Evolutionary conservation across 2,329 filamentous ascomycete species (phyloP), one percentile per base, ranked within the genome.

Genomic region (Teratosphaeria epicoccoides): DNA sequence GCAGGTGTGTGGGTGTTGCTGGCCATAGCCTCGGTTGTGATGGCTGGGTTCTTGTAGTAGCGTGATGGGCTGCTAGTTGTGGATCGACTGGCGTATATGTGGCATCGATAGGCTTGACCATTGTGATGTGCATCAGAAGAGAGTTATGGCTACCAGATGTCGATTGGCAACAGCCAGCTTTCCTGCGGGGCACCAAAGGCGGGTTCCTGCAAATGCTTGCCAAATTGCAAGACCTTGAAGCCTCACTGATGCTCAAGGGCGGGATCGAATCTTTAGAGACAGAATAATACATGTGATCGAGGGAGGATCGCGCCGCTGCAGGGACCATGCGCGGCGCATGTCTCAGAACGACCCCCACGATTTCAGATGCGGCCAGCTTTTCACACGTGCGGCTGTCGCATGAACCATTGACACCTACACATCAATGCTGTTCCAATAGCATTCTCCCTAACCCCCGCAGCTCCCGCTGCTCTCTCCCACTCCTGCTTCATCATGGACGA

Each of bases 401-500:
- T 46, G 44, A 12, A 17, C 17, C 25, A 28, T 23, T 46, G 44
- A 12, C 33, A 46, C 9, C 3, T 3, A 17, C 17, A 6, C 17
- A 28, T 11, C 28, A 28, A 52, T 52, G 50, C 50, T 52, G 17
- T 45, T 28, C n/a, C 50, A 45, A 48, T 52, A 52, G 33, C 45
- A n/a, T 6, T 17, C 45, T 20, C n/a, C 47, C 20, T 20, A 4
- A n/a, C 20, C 43, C 4, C 20, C 43, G 17, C 44, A 23, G 26
- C 17, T 22, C 44, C 47, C 23, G 44, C 46, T 17, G 24, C 17
- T 26, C n/a, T n/a, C n/a, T n/a, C n/a, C n/a, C n/a, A n/a, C n/a
- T n/a, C 11, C 52, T 37, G n/a, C 17, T 10, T 17, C 10, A 37
- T 10, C 7, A 93, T 95, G 88, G 87, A 93, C 78, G 86, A 85